Evolutionary conservation across 331 rosid species (phyloP), one percentile per base, ranked within the genome.

Genomic region (Rhamnella rubrinervis): DNA sequence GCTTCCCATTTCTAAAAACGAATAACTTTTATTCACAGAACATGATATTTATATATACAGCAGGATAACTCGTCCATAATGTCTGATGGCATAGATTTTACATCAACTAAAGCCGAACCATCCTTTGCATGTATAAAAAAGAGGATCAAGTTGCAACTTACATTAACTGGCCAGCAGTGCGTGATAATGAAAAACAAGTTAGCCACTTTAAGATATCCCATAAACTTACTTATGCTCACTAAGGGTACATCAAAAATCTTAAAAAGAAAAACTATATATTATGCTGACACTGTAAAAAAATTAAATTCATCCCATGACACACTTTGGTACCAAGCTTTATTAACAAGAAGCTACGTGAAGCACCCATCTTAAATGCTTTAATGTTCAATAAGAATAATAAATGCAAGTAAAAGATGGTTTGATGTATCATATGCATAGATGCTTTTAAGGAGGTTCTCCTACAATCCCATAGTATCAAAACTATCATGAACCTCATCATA

Each of bases 381-480:
- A 38, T 23, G 18, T 35, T 21, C 38, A 7, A 8, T 4, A 52
- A 53, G 40, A 14, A 4, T 7, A 38, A 9, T n/a, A 59, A 4
- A 39, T 1, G 56, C 5, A 44, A 6, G 55, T 47, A 23, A 14
- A 51, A 65, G 58, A 61, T 35, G 13, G 23, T 65, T 46, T 21
- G 41, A 71, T 66, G 68, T 78, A 89, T 93, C 91, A 66, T 87
- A 85, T 17, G 96, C 93, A 83, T 87, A 89, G 51, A 89, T 87
- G 40, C 93, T 91, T 69, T 91, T 85, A 19, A 87, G 87, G 58
- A 89, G 92, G 71, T 89, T 89, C 83, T 89, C 96, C 68, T 89
- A 86, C 89, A 89, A 70, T 40, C 90, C 93, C 93, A 88, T 88
- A 40, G 77, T 72, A 70, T 85, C 93, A 66, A 85, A 88, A 76